Evolutionary conservation across 2,329 filamentous ascomycete genomes (phyloP).

Genomic region (Diplodia seriata): DNA sequence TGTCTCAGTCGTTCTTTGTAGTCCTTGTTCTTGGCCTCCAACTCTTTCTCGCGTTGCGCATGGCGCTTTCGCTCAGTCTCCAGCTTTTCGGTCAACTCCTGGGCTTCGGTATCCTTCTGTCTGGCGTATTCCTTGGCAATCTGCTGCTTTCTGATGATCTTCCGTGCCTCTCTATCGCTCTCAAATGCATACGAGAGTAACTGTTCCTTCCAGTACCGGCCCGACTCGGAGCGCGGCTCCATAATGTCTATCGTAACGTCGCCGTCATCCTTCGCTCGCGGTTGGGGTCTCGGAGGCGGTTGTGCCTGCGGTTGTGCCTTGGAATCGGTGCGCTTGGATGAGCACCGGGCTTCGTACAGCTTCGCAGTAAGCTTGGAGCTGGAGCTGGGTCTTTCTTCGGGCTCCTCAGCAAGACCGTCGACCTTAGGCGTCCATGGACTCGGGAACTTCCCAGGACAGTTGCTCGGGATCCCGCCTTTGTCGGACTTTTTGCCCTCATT

Average conservation of each 20-base stretch:
- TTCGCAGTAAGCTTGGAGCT: conserved; percentile 54
- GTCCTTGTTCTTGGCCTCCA: conserved; percentile 64
- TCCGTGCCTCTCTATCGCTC: conserved; percentile 76
- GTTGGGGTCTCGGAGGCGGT: neutral
- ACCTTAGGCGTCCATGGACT: conserved; percentile 58
- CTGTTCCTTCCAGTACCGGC: conserved; percentile 80
- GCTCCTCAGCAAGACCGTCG: conserved; percentile 39
- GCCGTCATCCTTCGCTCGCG: conserved; percentile 54
- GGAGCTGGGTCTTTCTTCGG: conserved; percentile 42
- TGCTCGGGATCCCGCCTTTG: conserved; percentile 55
- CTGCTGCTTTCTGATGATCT: conserved; percentile 79
- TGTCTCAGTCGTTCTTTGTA: conserved; percentile 48
- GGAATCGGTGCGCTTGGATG: conserved; percentile 44
- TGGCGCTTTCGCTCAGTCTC: conserved; percentile 72
- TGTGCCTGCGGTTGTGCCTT: conserved; percentile 34
- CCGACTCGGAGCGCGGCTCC: conserved; percentile 76
- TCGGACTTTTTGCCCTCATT: conserved; percentile 58
- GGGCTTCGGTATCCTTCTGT: conserved; percentile 76
- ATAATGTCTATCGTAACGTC: conserved; percentile 75
- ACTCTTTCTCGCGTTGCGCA: conserved; percentile 67
- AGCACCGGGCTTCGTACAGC: conserved; percentile 54
- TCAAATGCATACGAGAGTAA: conserved; percentile 76
- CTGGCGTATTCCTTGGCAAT: conserved; percentile 79
- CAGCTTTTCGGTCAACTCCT: conserved; percentile 69
- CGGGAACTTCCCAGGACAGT: conserved; percentile 57